Conservation (phyloP, 2,329 filamentous ascomycete species). For the Helminthosporium solani region DNA sequence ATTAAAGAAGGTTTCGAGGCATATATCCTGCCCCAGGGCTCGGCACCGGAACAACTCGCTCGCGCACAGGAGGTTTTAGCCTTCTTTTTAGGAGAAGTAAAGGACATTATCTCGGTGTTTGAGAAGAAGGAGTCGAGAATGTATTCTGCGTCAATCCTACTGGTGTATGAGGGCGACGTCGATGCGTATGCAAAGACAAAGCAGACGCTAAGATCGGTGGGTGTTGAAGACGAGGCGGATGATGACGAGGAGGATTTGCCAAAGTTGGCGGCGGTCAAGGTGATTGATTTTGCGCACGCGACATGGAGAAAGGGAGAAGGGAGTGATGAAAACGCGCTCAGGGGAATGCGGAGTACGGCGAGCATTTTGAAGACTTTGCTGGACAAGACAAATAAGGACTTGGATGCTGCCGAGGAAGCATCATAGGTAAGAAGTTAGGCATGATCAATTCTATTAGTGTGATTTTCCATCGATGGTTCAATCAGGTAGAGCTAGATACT, state of each 20-base stretch:
- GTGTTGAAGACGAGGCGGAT: slow-evolving; percentile 35
- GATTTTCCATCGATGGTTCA: background rate
- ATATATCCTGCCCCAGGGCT: slow-evolving; percentile 51
- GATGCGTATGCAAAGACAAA: slow-evolving; percentile 53
- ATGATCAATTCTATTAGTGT: background rate
- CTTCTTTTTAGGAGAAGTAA: slow-evolving; percentile 48
- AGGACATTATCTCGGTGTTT: slow-evolving; percentile 57
- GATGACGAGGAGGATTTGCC: slow-evolving; percentile 52
- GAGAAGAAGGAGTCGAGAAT: slow-evolving; percentile 66
- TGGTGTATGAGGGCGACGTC: slow-evolving; percentile 66
- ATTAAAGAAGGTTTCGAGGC: slow-evolving; percentile 59
- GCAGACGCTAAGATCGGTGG: slow-evolving; percentile 22
- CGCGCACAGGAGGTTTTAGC: slow-evolving; percentile 51
- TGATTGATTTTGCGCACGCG: slow-evolving; percentile 98
- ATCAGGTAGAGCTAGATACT: slow-evolving; percentile 5
- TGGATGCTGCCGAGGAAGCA: slow-evolving; percentile 9
- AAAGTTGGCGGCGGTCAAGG: slow-evolving; percentile 74
- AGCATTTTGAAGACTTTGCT: slow-evolving; percentile 68
- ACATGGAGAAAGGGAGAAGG: slow-evolving; percentile 78
- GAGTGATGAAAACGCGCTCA: slow-evolving; percentile 79
- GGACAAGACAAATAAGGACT: slow-evolving; percentile 28
- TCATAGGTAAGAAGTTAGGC: background rate
- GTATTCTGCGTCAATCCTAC: slow-evolving; percentile 65
- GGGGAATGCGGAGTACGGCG: slow-evolving; percentile 70
- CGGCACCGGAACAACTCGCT: slow-evolving; percentile 25